phyloP scores from a whole-genome alignment of 1,284 basidiomycete genomes.

The Grifola frondosa region DNA sequence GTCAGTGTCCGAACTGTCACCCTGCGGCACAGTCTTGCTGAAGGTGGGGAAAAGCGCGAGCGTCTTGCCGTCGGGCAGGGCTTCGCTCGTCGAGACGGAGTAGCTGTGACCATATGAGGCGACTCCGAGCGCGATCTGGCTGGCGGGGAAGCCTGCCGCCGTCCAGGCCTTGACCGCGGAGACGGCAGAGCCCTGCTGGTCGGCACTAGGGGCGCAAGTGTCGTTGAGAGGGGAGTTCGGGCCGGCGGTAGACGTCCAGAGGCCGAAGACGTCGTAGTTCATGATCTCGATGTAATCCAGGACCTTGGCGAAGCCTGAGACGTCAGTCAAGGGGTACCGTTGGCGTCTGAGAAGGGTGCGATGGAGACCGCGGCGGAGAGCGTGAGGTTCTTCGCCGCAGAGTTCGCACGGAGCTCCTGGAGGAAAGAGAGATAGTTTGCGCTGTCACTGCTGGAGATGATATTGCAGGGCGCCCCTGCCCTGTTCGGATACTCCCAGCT shows the following conservation, averaged over 20 bases:
- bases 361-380: conserved; percentile 60
- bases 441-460: conserved; percentile 58
- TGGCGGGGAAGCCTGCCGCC: conserved; percentile 57
- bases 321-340: conserved; percentile 52
- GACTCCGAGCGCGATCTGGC: conserved; percentile 67
- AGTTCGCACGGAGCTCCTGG: conserved; percentile 42
- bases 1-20: conserved; percentile 42
- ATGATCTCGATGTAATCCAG: conserved; percentile 72
- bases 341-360: conserved; percentile 51
- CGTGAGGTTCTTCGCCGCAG: conserved; percentile 35
- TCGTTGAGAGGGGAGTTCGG: conserved; percentile 72
- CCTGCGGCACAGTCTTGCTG: conserved; percentile 37
- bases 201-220: conserved; percentile 50
- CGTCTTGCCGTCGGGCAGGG: conserved; percentile 27
- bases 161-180: conserved; percentile 65
- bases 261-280: conserved; percentile 74
- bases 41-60: conserved; percentile 41
- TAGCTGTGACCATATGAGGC: conserved; percentile 55
- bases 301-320: conserved; percentile 55
- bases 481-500: conserved; percentile 85
- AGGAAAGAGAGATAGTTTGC: conserved; percentile 60
- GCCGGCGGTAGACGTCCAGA: conserved; percentile 47
- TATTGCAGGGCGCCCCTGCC: conserved; percentile 68
- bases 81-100: conserved; percentile 34
- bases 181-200: conserved; percentile 62